Evolutionary conservation across 148 eudicot genomes (phyloP), one percentile per base, ranked within the genome.

Genomic region (Amaranthus palmeri): DNA sequence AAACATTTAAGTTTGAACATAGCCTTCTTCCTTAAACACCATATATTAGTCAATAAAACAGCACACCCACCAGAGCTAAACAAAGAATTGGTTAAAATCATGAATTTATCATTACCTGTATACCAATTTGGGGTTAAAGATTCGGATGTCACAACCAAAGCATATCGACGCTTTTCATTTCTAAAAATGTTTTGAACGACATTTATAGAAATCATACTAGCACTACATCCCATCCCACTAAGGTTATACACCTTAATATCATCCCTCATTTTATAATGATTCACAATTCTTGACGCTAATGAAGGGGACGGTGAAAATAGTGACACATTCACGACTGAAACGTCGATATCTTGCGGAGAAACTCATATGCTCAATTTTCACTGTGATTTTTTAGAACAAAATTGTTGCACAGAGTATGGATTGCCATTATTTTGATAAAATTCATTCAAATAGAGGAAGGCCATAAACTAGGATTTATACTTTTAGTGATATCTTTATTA

Each of bases 141-240:
- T 77, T 91, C 97, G 0, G 95, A 87, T 1, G 92, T 85, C 8
- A 91, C 86, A 3, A 91, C 88, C 17, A 91, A 65, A 2, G 97
- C 97, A 2, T 61, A 70, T 3, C 69, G 13, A 1, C 87, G 78
- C 51, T 46, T 77, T 0, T 63, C 11, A 0, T 80, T 42, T 71
- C 65, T 84, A 51, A 85, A 86, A 11, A 83, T 58, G 53, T 77
- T 84, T 49, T 85, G 81, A 3, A 83, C 92, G 0, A 80, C 52
- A 54, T 84, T 84, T 12, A 87, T 61, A 0, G 97, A 83, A 5
- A 91, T 82, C 6, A 89, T 68, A 81, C 95, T 86, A 2, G 95
- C 97, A 59, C 97, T 89, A 56, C 97, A 91, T 4, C 97, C 97
- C 97, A 91, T 91, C 4, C 97, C 97, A 1, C 88, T 67, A 59